Evolutionary conservation across 1,284 basidiomycete genomes (phyloP).

Genomic region (Irpex rosettiformis): DNA sequence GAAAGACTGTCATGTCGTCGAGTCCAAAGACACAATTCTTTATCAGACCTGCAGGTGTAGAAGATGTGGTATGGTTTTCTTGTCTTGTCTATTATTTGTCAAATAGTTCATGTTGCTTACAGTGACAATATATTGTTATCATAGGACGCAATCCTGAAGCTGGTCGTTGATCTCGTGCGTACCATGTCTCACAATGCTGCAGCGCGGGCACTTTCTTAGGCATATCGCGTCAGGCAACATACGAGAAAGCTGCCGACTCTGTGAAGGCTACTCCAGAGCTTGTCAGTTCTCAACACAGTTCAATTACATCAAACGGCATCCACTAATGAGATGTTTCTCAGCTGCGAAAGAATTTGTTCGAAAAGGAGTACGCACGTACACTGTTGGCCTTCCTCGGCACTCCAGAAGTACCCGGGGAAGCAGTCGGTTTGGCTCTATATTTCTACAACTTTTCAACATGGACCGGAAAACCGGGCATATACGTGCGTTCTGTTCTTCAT

Average conservation of each 20-base stretch:
- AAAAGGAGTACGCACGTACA: constrained; percentile 77
- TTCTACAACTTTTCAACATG: constrained; percentile 97
- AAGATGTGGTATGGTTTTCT: constrained; percentile 73
- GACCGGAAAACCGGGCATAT: constrained; percentile 87
- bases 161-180: constrained; percentile 76
- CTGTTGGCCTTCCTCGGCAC: constrained; percentile 75
- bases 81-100: background rate
- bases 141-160: constrained; percentile 64
- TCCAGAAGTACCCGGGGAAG: constrained; percentile 43
- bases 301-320: background rate
- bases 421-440: constrained; percentile 75
- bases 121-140: background rate
- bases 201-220: background rate
- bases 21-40: constrained; percentile 30
- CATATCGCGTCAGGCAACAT: constrained; percentile 62
- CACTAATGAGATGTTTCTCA: constrained; percentile 28
- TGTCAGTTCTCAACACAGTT: constrained; percentile 40
- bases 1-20: background rate
- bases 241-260: constrained; percentile 85
- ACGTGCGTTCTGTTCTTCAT: constrained; percentile 55
- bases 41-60: constrained; percentile 54
- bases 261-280: constrained; percentile 87
- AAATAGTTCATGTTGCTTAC: too few relatives aligned
- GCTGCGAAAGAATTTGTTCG: constrained; percentile 82
- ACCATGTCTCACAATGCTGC: background rate